phyloP scores from a whole-genome alignment of 371 early-diverging fungal species.

The Lichtheimia corymbifera region DNA sequence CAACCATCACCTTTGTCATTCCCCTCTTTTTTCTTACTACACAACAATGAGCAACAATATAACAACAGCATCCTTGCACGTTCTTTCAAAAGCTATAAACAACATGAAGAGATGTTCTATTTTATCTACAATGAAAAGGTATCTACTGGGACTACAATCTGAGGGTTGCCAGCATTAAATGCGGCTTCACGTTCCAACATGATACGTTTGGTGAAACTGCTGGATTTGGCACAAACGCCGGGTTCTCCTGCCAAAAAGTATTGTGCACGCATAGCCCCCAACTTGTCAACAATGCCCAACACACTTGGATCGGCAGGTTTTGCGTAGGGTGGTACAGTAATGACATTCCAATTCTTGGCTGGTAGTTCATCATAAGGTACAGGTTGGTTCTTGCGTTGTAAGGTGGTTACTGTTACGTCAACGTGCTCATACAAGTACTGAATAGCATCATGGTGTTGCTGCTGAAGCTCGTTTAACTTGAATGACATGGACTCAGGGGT shows the following conservation, averaged over 20 bases:
- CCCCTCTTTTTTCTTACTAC: no score
- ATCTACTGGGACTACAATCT: conserved; percentile 10
- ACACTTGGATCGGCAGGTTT: conserved; percentile 32
- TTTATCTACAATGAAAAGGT: conserved; percentile 13
- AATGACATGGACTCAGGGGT: conserved; percentile 47
- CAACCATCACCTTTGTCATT: no score
- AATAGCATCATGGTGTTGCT: conserved; percentile 47
- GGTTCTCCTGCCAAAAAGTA: conserved; percentile 49
- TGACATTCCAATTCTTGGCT: conserved; percentile 59
- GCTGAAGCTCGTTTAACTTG: conserved; percentile 23
- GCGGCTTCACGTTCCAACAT: conserved; percentile 13
- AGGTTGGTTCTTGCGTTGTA: conserved; percentile 14
- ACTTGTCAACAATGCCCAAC: conserved; percentile 49
- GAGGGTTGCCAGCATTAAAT: conserved; percentile 8
- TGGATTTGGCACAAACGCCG: conserved; percentile 38
- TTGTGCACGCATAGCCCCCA: conserved; percentile 48
- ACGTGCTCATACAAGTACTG: conserved; percentile 32
- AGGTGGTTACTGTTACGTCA: conserved; percentile 31
- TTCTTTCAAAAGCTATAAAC: background rate
- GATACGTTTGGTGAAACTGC: conserved; percentile 48
- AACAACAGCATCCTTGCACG: no score
- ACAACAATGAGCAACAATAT: no score
- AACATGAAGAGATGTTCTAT: background rate
- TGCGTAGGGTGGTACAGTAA: conserved; percentile 24
- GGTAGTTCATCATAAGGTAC: conserved; percentile 83